Evolutionary conservation across 331 rosid species (phyloP), one percentile per base, ranked within the genome.

Genomic region (Quercus lobata): DNA sequence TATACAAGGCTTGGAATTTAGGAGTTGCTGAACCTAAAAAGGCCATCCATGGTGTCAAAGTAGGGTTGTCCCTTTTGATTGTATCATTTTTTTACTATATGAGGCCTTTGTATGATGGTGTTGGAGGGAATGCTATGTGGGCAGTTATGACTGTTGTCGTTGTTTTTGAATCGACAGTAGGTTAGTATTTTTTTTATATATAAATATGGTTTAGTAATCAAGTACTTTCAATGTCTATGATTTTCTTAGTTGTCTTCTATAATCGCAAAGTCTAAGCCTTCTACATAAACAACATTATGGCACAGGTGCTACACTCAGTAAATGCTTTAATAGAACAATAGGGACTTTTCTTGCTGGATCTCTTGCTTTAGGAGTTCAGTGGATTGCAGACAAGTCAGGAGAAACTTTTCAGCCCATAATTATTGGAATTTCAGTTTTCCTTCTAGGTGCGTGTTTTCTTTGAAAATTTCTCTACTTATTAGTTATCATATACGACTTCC

Each of bases 1-100:
- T 61, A 57, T 63, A 57, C 19, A 78, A 78, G 74, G 81, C 88
- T 7, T 78, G 83, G 81, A 56, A 66, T 14, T 57, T 78, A 12
- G 81, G 78, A 16, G 81, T 66, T 17, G 65, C 58, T 66, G 87
- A 80, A 14, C 87, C 82, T 8, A 77, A 44, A 53, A 84, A 84
- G 32, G 76, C 15, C n/a, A 57, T 79, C 10, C 87, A 84, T 73
- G 74, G 77, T 58, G 32, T 77, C 27, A 85, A 85, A 79, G 74
- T 71, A 14, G 83, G 86, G 66, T 12, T 72, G 69, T 82, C 79
- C 49, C 73, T 69, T 69, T 35, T 37, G 49, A 17, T 69, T 35
- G 73, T 69, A 5, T 69, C 73, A 18, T 7, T 19, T 69, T 69
- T 30, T 35, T 69, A 35, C 73, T 69, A 69, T 32, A 65, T 27